Evolutionary conservation across 169 alveolate genomes (phyloP), one percentile per base, ranked within the genome.

Genomic region (Plasmodium adleri): DNA sequence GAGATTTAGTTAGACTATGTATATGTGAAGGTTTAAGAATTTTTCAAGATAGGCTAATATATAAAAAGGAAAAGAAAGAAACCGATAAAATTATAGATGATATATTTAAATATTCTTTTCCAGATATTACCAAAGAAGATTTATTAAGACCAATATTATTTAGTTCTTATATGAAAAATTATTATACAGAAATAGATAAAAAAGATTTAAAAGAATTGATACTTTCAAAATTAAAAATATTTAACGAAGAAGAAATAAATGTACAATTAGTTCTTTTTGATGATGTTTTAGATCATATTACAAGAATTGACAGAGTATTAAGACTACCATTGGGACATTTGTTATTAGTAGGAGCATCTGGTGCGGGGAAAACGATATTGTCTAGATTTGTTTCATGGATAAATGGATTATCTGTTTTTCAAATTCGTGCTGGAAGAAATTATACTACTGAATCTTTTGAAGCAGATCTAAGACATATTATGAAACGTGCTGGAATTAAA

Each of bases 251-350:
- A 92, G 99, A 97, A 90, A 95, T 98, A 59, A 96, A 97, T 80
- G 99, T 97, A 22, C 98, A 98, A 54, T 95, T 98, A 56, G 99
- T 97, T 49, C 96, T 98, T 12, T 97, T 97, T 87, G 99, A 98
- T 93, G 97, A 97, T 6, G 99, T 97, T 9, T 93, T 98, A 68
- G 99, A 98, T 85, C 99, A 98, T 86, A 97, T 98, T 72, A 94
- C 98, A 32, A 95, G 99, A 88, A 98, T 98, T 62, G 99, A 98
- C 85, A 93, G 99, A 89, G 99, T 98, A 12, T 93, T 98, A 28
- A 93, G 98, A 89, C 99, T 98, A 90, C 99, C 99, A 3, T 91
- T 98, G 20, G 99, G 99, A 8, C 99, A 98, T 93, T 94, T 98
- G 45, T 93, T 96, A 59, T 92, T 97, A 6, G 98, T 98, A 12